Evolutionary conservation across 1,284 basidiomycete species (phyloP).

Genomic region (Sanghuangporus sanghuang): DNA sequence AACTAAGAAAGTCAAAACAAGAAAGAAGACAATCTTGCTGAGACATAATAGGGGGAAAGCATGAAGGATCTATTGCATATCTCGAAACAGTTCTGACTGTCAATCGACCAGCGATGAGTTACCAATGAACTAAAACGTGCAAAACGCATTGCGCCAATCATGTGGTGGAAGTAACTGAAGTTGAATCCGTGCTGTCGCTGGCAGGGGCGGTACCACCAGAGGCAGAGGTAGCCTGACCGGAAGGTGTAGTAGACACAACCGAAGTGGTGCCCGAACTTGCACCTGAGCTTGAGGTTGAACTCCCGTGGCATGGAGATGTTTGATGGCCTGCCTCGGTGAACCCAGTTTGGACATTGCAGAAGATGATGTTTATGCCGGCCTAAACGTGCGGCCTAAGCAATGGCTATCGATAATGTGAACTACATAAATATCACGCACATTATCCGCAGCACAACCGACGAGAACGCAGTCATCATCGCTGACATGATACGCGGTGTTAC

Average conservation of each 20-base stretch:
- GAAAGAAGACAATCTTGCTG: too few relatives aligned
- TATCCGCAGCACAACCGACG: constrained; percentile 32
- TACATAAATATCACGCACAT: constrained; percentile 25
- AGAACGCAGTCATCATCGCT: constrained; percentile 31
- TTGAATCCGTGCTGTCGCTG: too few relatives aligned
- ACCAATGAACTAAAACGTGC: too few relatives aligned
- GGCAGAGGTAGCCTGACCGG: background rate
- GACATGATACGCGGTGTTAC: constrained; percentile 31
- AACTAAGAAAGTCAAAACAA: too few relatives aligned
- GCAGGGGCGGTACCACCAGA: background rate
- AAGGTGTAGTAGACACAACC: too few relatives aligned
- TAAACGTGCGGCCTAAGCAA: background rate
- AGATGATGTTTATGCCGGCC: constrained; percentile 10
- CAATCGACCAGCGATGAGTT: too few relatives aligned
- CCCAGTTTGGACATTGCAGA: constrained; percentile 2
- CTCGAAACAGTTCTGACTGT: too few relatives aligned
- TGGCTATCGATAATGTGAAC: background rate
- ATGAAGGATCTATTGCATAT: too few relatives aligned
- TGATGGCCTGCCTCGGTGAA: background rate
- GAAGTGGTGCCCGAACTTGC: background rate
- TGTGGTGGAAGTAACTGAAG: too few relatives aligned
- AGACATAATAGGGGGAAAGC: too few relatives aligned
- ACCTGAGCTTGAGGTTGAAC: background rate
- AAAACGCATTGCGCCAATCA: too few relatives aligned
- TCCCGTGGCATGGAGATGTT: background rate